A percentile compares a stretch with the other conserved stretches of the same genome.
phyloP scores from a whole-genome alignment of 2,329 filamentous ascomycete species.

The Trichoderma oligosporum region DNA sequence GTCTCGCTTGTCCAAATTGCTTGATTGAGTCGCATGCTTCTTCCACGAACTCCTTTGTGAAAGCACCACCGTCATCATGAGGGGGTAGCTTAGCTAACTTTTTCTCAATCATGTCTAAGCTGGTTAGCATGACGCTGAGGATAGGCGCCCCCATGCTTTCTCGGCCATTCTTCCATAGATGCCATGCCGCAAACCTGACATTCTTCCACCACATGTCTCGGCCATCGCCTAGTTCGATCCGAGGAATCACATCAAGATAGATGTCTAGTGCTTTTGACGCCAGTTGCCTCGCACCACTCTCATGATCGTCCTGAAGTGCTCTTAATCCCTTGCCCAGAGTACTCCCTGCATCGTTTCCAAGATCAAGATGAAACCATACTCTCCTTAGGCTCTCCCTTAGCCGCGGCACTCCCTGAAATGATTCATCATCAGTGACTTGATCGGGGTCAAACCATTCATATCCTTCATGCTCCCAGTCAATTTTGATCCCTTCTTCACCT shows the following conservation, averaged over 20 bases:
- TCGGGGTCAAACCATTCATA: constrained; percentile 56
- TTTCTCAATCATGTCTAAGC: constrained; percentile 40
- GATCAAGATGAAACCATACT: constrained; percentile 55
- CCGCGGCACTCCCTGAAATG: constrained; percentile 52
- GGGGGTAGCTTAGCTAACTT: constrained; percentile 23
- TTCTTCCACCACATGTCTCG: constrained; percentile 51
- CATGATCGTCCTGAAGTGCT: constrained; percentile 51
- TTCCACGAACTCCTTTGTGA: constrained; percentile 18
- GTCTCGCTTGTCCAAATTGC: constrained; percentile 23
- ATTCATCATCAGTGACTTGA: constrained; percentile 43
- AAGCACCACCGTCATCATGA: neutral
- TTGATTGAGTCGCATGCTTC: constrained; percentile 24
- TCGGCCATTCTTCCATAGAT: constrained; percentile 62
- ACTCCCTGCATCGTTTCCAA: constrained; percentile 43
- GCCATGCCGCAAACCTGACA: constrained; percentile 56
- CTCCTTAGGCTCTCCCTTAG: constrained; percentile 55
- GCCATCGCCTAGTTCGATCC: constrained; percentile 29
- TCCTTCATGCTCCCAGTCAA: constrained; percentile 60
- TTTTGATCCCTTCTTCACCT: constrained; percentile 45
- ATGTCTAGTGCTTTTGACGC: constrained; percentile 50
- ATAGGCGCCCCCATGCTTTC: constrained; percentile 64
- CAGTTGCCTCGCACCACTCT: constrained; percentile 57
- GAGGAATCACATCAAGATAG: constrained; percentile 45
- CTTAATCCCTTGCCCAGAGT: constrained; percentile 46
- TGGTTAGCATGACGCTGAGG: constrained; percentile 45